A percentile compares a stretch with the other conserved stretches of the same genome.
Conservation (phyloP, 495 filamentous ascomycete species). For the Lasiosphaeria ovina region DNA sequence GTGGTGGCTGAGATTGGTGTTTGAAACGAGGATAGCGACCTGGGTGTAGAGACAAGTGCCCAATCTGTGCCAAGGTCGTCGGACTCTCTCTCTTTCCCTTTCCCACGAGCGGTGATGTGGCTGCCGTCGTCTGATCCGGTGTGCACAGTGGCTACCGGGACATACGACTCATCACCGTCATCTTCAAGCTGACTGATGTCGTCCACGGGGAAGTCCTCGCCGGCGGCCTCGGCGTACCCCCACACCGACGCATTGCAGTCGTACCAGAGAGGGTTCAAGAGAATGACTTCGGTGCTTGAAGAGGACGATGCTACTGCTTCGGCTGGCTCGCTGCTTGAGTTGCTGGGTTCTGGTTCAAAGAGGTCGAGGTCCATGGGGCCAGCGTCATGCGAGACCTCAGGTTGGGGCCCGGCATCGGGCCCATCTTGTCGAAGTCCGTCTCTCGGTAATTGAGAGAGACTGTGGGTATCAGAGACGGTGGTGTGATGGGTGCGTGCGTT, state of each 20-base stretch:
- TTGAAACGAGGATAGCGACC: constrained; percentile 13
- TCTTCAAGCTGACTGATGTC: constrained; percentile 5
- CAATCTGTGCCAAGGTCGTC: constrained; percentile 24
- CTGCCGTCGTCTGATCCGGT: constrained; percentile 13
- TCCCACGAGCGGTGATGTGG: constrained; percentile 10
- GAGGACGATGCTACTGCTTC: background rate
- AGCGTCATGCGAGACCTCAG: background rate
- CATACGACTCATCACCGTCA: constrained; percentile 15
- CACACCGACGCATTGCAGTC: constrained; percentile 24
- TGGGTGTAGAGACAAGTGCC: constrained; percentile 20
- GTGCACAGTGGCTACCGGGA: constrained; percentile 14
- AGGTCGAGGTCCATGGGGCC: constrained; percentile 9
- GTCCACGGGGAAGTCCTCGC: background rate
- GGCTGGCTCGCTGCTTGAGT: background rate
- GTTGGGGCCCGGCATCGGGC: constrained; percentile 5
- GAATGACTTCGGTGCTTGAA: constrained; percentile 14
- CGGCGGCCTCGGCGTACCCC: constrained; percentile 9
- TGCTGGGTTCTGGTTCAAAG: background rate
- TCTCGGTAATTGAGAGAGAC: background rate
- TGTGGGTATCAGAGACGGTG: constrained; percentile 1
- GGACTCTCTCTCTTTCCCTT: background rate
- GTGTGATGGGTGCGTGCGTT: constrained; percentile 5
- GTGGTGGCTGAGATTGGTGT: constrained; percentile 15
- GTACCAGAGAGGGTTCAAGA: constrained; percentile 29
- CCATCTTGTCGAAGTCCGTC: background rate